Conservation (phyloP, 805 yeast species). For the Zygotorulaspora danielsina region DNA sequence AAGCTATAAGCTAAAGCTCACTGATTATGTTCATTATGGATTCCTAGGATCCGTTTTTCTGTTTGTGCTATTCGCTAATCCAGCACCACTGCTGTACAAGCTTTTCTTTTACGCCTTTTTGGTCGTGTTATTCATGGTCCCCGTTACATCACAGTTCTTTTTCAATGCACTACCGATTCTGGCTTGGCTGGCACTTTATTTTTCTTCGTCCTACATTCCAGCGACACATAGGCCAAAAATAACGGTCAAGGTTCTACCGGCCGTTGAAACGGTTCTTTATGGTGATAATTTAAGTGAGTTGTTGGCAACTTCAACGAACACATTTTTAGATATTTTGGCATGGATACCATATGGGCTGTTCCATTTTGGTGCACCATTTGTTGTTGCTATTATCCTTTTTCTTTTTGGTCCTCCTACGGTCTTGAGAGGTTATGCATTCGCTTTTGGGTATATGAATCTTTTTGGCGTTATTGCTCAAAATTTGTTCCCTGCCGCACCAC, state of each 20-base stretch:
- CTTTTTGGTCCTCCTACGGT: constrained; percentile 90
- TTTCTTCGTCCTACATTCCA: constrained; percentile 71
- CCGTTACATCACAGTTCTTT: constrained; percentile 79
- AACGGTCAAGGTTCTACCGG: constrained; percentile 81
- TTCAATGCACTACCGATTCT: constrained; percentile 77
- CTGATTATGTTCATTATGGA: constrained; percentile 52
- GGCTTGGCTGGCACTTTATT: constrained; percentile 81
- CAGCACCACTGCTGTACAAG: constrained; percentile 46
- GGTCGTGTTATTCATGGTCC: constrained; percentile 52
- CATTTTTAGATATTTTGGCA: constrained; percentile 74
- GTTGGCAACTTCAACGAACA: constrained; percentile 64
- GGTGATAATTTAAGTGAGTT: constrained; percentile 87
- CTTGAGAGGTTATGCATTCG: constrained; percentile 78
- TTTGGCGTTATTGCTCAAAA: constrained; percentile 80
- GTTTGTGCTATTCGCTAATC: constrained; percentile 56
- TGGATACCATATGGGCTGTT: constrained; percentile 93
- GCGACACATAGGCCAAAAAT: constrained; percentile 79
- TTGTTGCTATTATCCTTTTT: constrained; percentile 72
- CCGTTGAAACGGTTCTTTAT: constrained; percentile 84
- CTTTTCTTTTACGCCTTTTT: constrained; percentile 37
- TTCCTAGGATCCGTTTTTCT: constrained; percentile 49
- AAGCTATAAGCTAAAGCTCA: constrained; percentile 40
- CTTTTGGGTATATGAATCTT: constrained; percentile 92
- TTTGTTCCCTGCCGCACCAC: constrained; percentile 91
- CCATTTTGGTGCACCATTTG: constrained; percentile 88